Percentiles rank a stretch among this genome's conserved stretches.
Evolutionary conservation across 2,329 filamentous ascomycete species (phyloP).

Genomic region (Aspergillus sp.): DNA sequence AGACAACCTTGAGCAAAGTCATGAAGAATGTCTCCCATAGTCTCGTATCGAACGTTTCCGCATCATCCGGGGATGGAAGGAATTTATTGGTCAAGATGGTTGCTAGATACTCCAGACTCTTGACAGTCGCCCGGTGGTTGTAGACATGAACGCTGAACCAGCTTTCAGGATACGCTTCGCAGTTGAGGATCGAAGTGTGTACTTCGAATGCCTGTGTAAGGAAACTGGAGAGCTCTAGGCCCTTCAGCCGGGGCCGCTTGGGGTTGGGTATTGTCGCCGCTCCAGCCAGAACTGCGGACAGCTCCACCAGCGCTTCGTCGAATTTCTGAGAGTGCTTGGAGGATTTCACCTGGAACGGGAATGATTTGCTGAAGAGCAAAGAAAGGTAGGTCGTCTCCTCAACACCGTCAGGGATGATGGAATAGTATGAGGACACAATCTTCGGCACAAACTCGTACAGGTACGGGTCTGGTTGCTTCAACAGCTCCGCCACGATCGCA

Average conservation of each 20-base stretch:
- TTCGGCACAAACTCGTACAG: conserved; percentile 89
- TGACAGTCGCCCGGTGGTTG: conserved; percentile 87
- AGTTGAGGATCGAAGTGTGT: conserved; percentile 83
- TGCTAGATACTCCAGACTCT: conserved; percentile 78
- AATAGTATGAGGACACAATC: conserved; percentile 84
- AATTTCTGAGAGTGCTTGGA: conserved; percentile 65
- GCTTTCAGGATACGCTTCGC: conserved; percentile 81
- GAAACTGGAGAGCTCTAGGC: conserved; percentile 72
- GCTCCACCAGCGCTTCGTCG: conserved; percentile 84
- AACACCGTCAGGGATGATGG: conserved; percentile 68
- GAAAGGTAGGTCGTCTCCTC: conserved; percentile 66
- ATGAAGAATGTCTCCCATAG: conserved; percentile 94
- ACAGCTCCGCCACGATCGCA: conserved; percentile 84
- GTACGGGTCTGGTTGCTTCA: conserved; percentile 74
- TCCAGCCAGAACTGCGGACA: conserved; percentile 82
- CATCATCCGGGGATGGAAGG: conserved; percentile 85
- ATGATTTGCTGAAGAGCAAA: conserved; percentile 83
- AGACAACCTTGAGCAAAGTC: conserved; percentile 83
- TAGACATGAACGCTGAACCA: conserved; percentile 95
- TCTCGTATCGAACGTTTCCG: conserved; percentile 87
- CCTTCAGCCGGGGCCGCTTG: conserved; percentile 75
- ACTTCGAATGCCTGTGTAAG: conserved; percentile 79
- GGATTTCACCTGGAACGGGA: conserved; percentile 79
- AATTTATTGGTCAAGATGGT: conserved; percentile 79
- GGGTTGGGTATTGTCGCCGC: conserved; percentile 73